phyloP scores from a whole-genome alignment of 768 basidiomycete species.

The Boletus rubescentipes region DNA sequence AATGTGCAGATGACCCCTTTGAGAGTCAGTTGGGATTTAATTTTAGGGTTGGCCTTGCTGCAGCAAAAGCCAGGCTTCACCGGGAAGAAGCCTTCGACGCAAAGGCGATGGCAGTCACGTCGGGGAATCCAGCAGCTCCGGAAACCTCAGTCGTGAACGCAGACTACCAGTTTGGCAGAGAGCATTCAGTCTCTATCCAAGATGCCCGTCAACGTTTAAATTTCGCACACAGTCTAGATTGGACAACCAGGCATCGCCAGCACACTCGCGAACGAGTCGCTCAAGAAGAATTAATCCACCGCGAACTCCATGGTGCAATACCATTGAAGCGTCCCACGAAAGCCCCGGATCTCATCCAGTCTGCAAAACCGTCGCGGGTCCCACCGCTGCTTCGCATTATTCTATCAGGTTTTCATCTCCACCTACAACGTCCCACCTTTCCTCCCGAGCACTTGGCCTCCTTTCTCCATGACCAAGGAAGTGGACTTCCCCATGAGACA shows the following conservation, averaged over 20 bases:
- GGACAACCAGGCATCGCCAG: constrained; percentile 60
- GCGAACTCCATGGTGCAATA: constrained; percentile 43
- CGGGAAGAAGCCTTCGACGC: constrained; percentile 80
- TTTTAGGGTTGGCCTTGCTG: constrained; percentile 69
- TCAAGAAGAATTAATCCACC: constrained; percentile 48
- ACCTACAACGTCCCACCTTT: constrained; percentile 61
- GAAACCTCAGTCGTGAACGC: constrained; percentile 39
- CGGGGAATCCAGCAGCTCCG: constrained; percentile 25
- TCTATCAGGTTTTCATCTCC: constrained; percentile 57
- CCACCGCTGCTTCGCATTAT: constrained; percentile 74
- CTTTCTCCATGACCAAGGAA: constrained; percentile 66
- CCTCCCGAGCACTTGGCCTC: constrained; percentile 50
- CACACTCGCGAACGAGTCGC: constrained; percentile 44
- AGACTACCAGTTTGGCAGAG: constrained; percentile 62
- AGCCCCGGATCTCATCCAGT: constrained; percentile 45
- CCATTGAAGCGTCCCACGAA: constrained; percentile 30
- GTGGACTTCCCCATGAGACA: constrained; percentile 65
- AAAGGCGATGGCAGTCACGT: constrained; percentile 67
- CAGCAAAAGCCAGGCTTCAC: constrained; percentile 65
- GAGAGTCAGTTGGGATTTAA: constrained; percentile 76
- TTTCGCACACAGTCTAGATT: constrained; percentile 68
- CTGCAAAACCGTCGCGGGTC: constrained; percentile 32
- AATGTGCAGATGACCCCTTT: constrained; percentile 82
- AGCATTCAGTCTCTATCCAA: constrained; percentile 64
- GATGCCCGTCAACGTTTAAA: constrained; percentile 73